Base-by-base conservation (phyloP, 371 early-diverging fungal species). In the Mucor plumbeus region DNA sequence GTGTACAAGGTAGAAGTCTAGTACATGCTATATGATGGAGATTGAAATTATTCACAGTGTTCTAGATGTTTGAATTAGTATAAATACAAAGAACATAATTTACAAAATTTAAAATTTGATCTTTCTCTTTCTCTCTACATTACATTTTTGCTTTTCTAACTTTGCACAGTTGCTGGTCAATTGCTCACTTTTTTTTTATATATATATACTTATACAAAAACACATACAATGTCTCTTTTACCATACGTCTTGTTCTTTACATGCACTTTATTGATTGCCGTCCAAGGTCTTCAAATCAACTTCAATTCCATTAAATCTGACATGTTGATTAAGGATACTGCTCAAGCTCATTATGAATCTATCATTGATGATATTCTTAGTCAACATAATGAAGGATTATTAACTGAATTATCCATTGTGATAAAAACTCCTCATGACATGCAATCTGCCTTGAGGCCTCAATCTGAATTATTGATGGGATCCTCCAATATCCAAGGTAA, bases 151-250 rank as follows among this genome's bases (percentile, higher is more conserved):
- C 59, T 50, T 33, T 56, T 39, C 36, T 34, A 21, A 21, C 14
- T 11, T 41, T 59, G 7, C 39, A 59, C 70, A 56, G 48, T 70
- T 69, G 69, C 69, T 64, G 69, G 69, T 55, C 69, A 69, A 69
- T 64, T 64, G 61, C 44, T 43, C n/a, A 13, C 4, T 59, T 10
- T 59, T 4, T 33, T n/a, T n/a, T n/a, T n/a, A n/a, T n/a, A 44
- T 54, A 62, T 35, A 50, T 26, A 50, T 19, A 35, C 36, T n/a
- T n/a, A n/a, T n/a, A n/a, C n/a, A n/a, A n/a, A 61, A 26, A 3
- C 26, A 26, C 13, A 40, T 14, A 63, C 34, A 39, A 53, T 43
- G 8, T 33, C 36, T 33, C 21, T 47, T 31, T 39, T 55, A n/a
- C n/a, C 55, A 55, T 55, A 55, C 35, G 35, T 38, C 4, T 40